Percentiles rank a stretch among this genome's conserved stretches.
phyloP scores from a whole-genome alignment of 768 basidiomycete species.

The Pleurotus pulmonarius region DNA sequence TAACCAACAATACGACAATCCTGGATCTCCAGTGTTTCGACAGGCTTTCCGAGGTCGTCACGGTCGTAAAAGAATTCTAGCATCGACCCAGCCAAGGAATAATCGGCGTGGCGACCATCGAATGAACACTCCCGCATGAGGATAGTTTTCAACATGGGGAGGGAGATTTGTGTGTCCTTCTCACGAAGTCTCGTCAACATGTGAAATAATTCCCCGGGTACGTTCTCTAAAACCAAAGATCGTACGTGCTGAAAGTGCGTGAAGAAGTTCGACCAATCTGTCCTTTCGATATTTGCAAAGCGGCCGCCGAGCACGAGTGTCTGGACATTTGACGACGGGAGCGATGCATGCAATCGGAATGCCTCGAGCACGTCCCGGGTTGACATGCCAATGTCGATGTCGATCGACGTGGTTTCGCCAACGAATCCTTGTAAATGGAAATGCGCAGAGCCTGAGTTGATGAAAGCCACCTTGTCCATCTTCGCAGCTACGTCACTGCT shows the following conservation, averaged over 20 bases:
- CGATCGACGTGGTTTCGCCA: background rate
- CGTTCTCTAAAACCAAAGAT: background rate
- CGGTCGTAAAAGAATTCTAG: background rate
- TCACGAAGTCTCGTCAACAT: background rate
- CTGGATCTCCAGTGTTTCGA: background rate
- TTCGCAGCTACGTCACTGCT: background rate
- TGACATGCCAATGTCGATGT: background rate
- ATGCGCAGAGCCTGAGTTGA: background rate
- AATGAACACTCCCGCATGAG: background rate
- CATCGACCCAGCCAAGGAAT: background rate
- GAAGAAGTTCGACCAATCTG: background rate
- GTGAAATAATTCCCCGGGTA: background rate
- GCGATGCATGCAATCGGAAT: background rate
- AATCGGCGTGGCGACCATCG: background rate
- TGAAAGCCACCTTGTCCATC: background rate
- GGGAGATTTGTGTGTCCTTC: background rate
- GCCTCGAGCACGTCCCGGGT: background rate
- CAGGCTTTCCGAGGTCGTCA: background rate
- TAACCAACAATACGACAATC: background rate
- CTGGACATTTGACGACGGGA: background rate
- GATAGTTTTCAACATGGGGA: background rate
- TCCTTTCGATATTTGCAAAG: background rate
- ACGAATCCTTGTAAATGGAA: background rate
- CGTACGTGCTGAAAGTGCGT: background rate
- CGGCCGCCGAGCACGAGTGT: background rate